Conservation (phyloP, 768 basidiomycete species). For the Suillus spraguei region DNA sequence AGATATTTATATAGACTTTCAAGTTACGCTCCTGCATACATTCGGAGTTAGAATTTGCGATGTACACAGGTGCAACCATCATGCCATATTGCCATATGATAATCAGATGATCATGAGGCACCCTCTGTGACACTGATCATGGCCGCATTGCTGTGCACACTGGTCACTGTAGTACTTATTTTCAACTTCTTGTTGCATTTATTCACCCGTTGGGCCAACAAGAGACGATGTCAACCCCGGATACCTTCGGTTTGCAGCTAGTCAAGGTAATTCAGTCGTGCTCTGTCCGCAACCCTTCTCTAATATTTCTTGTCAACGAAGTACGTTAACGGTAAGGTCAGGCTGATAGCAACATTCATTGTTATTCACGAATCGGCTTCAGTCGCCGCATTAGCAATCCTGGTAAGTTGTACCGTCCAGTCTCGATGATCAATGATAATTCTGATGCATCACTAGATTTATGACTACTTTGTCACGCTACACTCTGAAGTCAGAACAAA, state of each 20-base stretch:
- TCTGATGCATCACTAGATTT: neutral
- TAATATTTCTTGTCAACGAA: neutral
- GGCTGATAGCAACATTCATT: neutral
- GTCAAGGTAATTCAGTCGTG: neutral
- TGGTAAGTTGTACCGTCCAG: neutral
- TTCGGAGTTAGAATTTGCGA: too few relatives aligned
- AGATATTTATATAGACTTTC: neutral
- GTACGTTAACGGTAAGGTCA: neutral
- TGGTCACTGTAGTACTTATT: neutral
- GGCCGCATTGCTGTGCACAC: neutral
- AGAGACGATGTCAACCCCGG: neutral
- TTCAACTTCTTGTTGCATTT: neutral
- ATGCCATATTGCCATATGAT: neutral
- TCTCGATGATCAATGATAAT: neutral
- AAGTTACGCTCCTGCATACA: too few relatives aligned
- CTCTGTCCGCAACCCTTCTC: neutral
- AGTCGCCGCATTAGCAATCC: neutral
- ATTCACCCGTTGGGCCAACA: neutral
- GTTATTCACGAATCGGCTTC: neutral
- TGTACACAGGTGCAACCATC: neutral
- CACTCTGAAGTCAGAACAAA: neutral
- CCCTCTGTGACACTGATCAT: neutral
- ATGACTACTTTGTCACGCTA: constrained; percentile 5
- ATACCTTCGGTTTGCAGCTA: neutral
- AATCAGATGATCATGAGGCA: neutral